Conservation (phyloP, 768 basidiomycete genomes). For the Lactarius pseudohatsudake region DNA sequence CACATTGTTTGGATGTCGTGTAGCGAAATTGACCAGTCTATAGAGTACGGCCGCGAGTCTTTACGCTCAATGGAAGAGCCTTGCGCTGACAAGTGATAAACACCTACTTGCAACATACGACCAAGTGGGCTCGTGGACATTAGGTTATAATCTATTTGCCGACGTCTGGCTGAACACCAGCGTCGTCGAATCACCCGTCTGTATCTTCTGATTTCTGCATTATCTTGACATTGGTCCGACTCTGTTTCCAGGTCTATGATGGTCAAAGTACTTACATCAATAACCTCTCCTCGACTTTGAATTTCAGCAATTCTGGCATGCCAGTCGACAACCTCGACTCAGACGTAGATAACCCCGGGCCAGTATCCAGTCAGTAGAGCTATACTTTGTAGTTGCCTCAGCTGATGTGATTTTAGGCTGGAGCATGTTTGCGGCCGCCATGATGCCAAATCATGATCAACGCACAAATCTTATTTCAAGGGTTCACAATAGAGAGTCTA, state of each 20-base stretch:
- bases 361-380: not conserved
- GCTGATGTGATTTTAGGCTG: slow-evolving; percentile 12
- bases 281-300: not conserved
- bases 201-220: slow-evolving; percentile 2
- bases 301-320: slow-evolving; percentile 14
- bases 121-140: slow-evolving; percentile 46
- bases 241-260: slow-evolving; percentile 13
- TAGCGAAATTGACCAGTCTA: not conserved
- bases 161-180: slow-evolving; percentile 57
- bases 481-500: not conserved
- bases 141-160: slow-evolving; percentile 62
- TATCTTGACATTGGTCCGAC: not conserved
- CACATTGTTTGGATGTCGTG: not conserved
- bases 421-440: slow-evolving; percentile 19
- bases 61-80: slow-evolving; percentile 21
- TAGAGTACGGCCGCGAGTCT: slow-evolving; percentile 2
- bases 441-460: slow-evolving; percentile 2
- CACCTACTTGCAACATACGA: slow-evolving; percentile 10
- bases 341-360: not conserved
- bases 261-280: slow-evolving; percentile 15
- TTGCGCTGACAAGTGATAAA: slow-evolving; percentile 18
- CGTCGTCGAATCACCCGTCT: slow-evolving; percentile 40
- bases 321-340: slow-evolving; percentile 1
- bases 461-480: slow-evolving; percentile 12
- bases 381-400: not conserved